Evolutionary conservation across 192 early-diverging fungal species (phyloP), one percentile per base, ranked within the genome.

Genomic region (Coemansia sp.): DNA sequence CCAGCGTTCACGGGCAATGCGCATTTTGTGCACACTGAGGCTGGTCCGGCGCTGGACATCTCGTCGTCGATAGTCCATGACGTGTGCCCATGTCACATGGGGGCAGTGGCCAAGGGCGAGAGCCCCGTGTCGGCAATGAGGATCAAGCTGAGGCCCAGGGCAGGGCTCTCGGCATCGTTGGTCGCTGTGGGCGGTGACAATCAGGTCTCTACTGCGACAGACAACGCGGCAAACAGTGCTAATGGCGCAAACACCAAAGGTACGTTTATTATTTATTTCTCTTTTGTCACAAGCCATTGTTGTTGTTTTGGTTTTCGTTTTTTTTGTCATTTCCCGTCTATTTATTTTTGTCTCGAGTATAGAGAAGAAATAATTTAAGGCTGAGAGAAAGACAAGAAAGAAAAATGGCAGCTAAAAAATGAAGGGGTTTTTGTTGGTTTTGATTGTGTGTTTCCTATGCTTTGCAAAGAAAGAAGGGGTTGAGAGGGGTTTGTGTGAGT

Each of bases 1-100:
- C 61, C 61, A 31, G 12, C 32, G 49, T 54, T 68, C 7, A 61
- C 60, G 28, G 66, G 59, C 48, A 68, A 36, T 22, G 57, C 68
- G 11, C 68, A 75, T 29, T 80, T 75, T 69, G 77, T 80, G 58
- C 77, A 80, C 36, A 80, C 77, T 11, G 57, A 68, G 18, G 72
- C 72, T 0, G 77, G 77, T 10, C 77, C 77, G 5, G 60, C 73
- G 61, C 56, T 80, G 45, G 77, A 75, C 25, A 49, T 70, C 17
- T 60, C 59, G 16, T 28, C 25, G 32, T 31, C 28, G 31, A 30
- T 45, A 29, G 42, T 7, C 42, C 22, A 7, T 20, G 40, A 45
- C 7, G 14, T 18, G 65, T 59, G 65, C 29, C 48, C 20, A 17
- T 50, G 45, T 48, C 45, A 61, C 17, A 31, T 31, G 36, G 18